Evolutionary conservation across 176 grass and related monocot species (phyloP), one percentile per base, ranked within the genome.

Genomic region (Juncus effusus): DNA sequence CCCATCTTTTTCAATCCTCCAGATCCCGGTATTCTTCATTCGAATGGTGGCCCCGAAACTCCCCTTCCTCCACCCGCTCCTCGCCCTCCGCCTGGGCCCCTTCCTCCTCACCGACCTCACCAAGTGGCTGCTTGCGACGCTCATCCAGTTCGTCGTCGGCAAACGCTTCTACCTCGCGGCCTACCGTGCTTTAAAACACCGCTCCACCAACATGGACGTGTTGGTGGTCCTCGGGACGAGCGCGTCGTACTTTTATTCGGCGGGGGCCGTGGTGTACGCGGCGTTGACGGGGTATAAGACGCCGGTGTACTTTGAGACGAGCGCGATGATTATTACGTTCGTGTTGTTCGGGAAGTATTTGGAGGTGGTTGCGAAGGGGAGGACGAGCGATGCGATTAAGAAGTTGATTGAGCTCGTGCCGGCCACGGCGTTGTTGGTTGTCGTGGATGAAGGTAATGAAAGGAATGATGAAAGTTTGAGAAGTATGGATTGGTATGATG

Each of bases 261-360:
- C 91, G 13, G 80, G 87, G 57, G 85, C 94, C 9, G 79, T 99
- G 16, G 36, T 99, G 4, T 93, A 99, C 2, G 85, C 85, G 54
- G 78, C 85, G 47, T 75, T 86, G 76, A 78, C 83, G 82, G 85
- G 80, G 35, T 99, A 82, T 60, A 56, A 35, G 4, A 83, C 89
- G 57, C 94, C 88, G 1, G 54, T 99, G 58, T 99, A 99, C 84
- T 99, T 99, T 78, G 94, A 99, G 77, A 99, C 94, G 76, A 93
- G 94, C 70, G 94, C 94, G 52, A 99, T 99, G 94, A 99, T 99
- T 78, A 99, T 99, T 51, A 99, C 94, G 56, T 99, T 99, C 66
- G 94, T 99, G 51, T 64, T 99, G 75, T 68, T 99, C 7, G 94
- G 94, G n/a, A 99, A 99, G 72, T 99, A 89, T 80, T 87, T 99